Evolutionary conservation across 2,329 filamentous ascomycete species (phyloP).

Genomic region (Cytospora mali): DNA sequence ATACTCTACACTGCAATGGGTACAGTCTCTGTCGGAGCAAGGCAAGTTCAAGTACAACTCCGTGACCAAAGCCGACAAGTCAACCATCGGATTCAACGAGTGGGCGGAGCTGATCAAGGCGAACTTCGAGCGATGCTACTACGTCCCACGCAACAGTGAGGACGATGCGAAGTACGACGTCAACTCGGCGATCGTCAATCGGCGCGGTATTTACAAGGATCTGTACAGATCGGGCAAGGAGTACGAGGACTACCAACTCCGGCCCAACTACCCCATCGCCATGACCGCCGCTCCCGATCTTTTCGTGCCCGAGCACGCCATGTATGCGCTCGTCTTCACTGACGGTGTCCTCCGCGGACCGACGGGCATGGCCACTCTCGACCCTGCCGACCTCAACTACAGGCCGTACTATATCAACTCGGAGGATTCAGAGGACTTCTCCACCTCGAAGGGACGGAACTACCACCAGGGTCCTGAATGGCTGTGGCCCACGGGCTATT

Average conservation of each 20-base stretch:
- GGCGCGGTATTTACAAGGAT: conserved; percentile 97
- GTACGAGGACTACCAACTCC: conserved; percentile 96
- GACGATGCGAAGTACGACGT: conserved; percentile 81
- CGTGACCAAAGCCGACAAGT: conserved; percentile 67
- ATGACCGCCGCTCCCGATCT: conserved; percentile 92
- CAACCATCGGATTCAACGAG: conserved; percentile 67
- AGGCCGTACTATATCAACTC: conserved; percentile 92
- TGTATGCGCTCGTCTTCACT: conserved; percentile 76
- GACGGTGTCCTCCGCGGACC: conserved; percentile 83
- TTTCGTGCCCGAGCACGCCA: conserved; percentile 77
- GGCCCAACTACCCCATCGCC: conserved; percentile 90
- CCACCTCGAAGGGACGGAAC: conserved; percentile 91
- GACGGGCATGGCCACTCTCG: conserved; percentile 92
- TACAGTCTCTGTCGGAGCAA: conserved; percentile 65
- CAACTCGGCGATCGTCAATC: conserved; percentile 78
- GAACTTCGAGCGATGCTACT: conserved; percentile 94
- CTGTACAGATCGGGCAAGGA: conserved; percentile 91
- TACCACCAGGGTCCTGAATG: conserved; percentile 99
- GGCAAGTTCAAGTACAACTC: conserved; percentile 74
- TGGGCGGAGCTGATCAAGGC: conserved; percentile 81
- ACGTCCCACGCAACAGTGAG: conserved; percentile 68
- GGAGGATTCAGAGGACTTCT: conserved; percentile 88
- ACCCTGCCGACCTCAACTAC: conserved; percentile 91
- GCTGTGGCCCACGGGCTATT: conserved; percentile 97
- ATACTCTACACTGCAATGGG: conserved; percentile 87